phyloP scores from a whole-genome alignment of 305 asterid genomes.

The Solanum hybrid region DNA sequence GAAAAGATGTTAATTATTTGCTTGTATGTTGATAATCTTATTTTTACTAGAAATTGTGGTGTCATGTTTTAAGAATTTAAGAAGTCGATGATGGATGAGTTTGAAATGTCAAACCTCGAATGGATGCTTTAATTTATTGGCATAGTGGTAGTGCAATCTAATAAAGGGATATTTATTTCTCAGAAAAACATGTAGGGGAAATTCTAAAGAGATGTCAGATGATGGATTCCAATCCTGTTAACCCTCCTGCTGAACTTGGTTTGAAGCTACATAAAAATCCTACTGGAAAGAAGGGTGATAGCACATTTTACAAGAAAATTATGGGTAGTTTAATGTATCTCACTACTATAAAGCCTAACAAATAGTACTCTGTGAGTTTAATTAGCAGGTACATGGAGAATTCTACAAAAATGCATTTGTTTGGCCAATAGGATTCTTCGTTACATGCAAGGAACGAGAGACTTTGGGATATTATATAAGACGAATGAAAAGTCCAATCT shows the following conservation, averaged over 20 bases:
- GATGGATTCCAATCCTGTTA: background rate
- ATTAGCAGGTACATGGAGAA: too few relatives aligned
- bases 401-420: background rate
- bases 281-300: background rate
- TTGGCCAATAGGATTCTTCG: background rate
- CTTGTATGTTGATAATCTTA: too few relatives aligned
- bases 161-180: background rate
- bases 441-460: background rate
- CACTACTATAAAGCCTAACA: background rate
- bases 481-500: too few relatives aligned
- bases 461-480: too few relatives aligned
- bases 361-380: too few relatives aligned
- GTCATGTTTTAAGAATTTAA: too few relatives aligned
- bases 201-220: background rate
- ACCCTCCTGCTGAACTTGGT: background rate
- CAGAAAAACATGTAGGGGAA: background rate
- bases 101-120: too few relatives aligned
- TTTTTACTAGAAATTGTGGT: too few relatives aligned
- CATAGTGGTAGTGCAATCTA: background rate
- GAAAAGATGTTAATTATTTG: too few relatives aligned
- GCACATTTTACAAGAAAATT: background rate
- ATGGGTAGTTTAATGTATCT: background rate
- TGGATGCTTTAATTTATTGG: too few relatives aligned
- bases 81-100: too few relatives aligned
- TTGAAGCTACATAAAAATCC: background rate